phyloP scores from a whole-genome alignment of 768 basidiomycete species.

The Sarcomyxa edulis region DNA sequence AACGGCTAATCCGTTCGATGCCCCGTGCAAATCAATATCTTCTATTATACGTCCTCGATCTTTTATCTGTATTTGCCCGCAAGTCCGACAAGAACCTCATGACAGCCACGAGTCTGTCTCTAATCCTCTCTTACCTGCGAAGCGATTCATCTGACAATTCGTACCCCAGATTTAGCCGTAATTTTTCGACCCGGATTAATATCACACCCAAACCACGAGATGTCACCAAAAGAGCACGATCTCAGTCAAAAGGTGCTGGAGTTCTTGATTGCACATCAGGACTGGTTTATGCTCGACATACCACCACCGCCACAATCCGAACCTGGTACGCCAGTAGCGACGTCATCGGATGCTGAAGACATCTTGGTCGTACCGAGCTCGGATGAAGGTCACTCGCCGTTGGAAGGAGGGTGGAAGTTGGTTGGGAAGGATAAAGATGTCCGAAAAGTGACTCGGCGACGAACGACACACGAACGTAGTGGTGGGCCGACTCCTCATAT shows the following conservation, averaged over 20 bases:
- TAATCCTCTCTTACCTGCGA: conserved; percentile 1
- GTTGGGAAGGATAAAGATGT: conserved; percentile 32
- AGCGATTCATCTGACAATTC: not conserved
- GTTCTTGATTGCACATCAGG: conserved; percentile 94
- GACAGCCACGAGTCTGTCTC: conserved; percentile 82
- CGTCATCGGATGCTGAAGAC: conserved; percentile 37
- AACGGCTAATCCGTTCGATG: conserved; percentile 76
- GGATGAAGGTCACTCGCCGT: conserved; percentile 41
- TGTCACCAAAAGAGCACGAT: conserved; percentile 81
- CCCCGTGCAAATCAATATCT: conserved; percentile 91
- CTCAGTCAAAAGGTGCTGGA: conserved; percentile 89
- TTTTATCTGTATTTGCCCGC: conserved; percentile 90
- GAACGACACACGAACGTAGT: conserved; percentile 49
- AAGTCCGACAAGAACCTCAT: conserved; percentile 92
- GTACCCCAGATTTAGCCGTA: conserved; percentile 77
- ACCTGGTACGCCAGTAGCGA: conserved; percentile 10
- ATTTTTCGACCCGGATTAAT: conserved; percentile 96
- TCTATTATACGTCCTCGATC: conserved; percentile 93
- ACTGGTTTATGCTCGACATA: conserved; percentile 90
- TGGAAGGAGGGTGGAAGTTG: conserved; percentile 50
- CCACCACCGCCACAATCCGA: conserved; percentile 54
- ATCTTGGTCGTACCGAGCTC: conserved; percentile 35
- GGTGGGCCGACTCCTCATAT: conserved; percentile 17
- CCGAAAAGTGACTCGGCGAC: conserved; percentile 44
- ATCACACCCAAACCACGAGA: conserved; percentile 82